These are phyloP conservation scores for Zygosaccharomyces gambellarensis DNA, from an alignment of 805 yeast species.

Conservation along the genomic window DNA sequence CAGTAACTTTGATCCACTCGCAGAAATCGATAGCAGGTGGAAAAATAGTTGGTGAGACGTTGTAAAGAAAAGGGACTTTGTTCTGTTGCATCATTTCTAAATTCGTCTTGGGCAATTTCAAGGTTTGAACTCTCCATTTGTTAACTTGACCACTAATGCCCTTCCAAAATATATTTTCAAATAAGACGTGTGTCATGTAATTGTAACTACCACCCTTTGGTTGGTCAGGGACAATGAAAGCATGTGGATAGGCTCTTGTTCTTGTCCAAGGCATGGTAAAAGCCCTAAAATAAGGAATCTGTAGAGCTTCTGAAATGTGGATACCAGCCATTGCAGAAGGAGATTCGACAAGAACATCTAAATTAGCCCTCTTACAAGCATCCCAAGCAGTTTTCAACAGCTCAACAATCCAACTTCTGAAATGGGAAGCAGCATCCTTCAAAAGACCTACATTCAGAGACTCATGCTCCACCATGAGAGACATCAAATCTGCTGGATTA, in stretches of 20 bases:
- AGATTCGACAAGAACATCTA: conserved; percentile 83
- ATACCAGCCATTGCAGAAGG: conserved; percentile 96
- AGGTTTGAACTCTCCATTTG: conserved; percentile 70
- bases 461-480: conserved; percentile 88
- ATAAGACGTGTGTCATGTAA: conserved; percentile 85
- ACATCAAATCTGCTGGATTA: conserved; percentile 87
- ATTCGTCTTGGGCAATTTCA: conserved; percentile 64
- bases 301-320: conserved; percentile 88
- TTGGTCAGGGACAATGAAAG: conserved; percentile 90
- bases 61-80: conserved; percentile 83
- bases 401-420: conserved; percentile 78
- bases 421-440: conserved; percentile 74
- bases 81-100: conserved; percentile 67
- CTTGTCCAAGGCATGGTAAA: conserved; percentile 99
- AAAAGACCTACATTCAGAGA: conserved; percentile 76
- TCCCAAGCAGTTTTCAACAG: conserved; percentile 71
- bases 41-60: conserved; percentile 79
- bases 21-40: conserved; percentile 92
- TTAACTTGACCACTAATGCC: conserved; percentile 86
- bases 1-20: conserved; percentile 94
- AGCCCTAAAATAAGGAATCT: conserved; percentile 87
- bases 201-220: conserved; percentile 90
- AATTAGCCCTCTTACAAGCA: conserved; percentile 63
- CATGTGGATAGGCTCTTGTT: conserved; percentile 94
- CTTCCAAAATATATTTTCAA: conserved; percentile 90